Evolutionary conservation across 805 yeast genomes (phyloP), one percentile per base, ranked within the genome.

Genomic region (Metschnikowia gelsemii): DNA sequence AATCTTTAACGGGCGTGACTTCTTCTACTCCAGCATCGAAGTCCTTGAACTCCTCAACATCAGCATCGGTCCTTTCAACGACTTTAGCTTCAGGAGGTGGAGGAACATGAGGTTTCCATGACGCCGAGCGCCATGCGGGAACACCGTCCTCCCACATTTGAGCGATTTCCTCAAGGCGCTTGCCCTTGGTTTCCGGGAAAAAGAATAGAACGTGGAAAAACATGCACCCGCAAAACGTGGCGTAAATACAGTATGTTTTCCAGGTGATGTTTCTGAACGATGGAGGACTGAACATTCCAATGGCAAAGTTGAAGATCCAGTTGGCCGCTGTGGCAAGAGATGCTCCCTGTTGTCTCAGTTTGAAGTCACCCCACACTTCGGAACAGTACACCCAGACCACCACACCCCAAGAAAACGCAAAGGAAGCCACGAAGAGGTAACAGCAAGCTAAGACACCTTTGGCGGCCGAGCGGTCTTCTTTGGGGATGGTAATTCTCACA

Each of bases 221-320:
- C 73, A 76, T 70, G 47, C 62, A 68, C 18, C 63, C 63, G 55
- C 80, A 76, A 58, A 74, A 76, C 19, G 68, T 67, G 39, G 76
- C 84, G 56, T 77, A 80, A 44, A 80, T 71, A 43, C 72, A 62
- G 57, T 78, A 80, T 9, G 83, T 75, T 56, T 70, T 75, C 83
- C 84, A 79, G 32, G 73, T 68, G 42, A 80, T 76, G 58, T 74
- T 75, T 45, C 65, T 61, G 62, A 79, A 76, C 1, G 79, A 69
- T 8, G 70, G 55, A 17, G 91, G 90, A 8, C 84, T 77, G 58
- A 76, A 78, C 82, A 79, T 78, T 44, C 81, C 85, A 61, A 80
- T 76, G 24, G 83, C 82, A 50, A 80, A 80, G 66, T 81, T 82
- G 54, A 75, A 74, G 42, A 79, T 61, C 88, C 88, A 82, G 70